phyloP scores from a whole-genome alignment of 805 yeast genomes.

The Kregervanrija pseudodelftensis region DNA sequence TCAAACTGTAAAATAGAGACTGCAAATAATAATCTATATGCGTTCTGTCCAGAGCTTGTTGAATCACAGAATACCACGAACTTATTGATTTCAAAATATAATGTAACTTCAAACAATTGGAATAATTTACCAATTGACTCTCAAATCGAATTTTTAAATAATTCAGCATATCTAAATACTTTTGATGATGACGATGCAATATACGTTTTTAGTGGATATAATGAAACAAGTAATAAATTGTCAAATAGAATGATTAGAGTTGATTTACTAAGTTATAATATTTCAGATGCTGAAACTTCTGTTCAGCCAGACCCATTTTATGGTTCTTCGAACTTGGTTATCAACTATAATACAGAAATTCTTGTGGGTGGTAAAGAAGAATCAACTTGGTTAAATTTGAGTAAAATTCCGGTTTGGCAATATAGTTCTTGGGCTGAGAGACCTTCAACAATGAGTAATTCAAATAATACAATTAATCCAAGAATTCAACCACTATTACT shows the following conservation, averaged over 20 bases:
- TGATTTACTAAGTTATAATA: slow-evolving; percentile 27
- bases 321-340: slow-evolving; percentile 39
- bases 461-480: slow-evolving; percentile 38
- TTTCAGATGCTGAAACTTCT: slow-evolving; percentile 37
- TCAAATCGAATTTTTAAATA: slow-evolving; percentile 16
- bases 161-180: slow-evolving; percentile 37
- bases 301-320: slow-evolving; percentile 51
- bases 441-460: slow-evolving; percentile 25
- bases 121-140: slow-evolving; percentile 9
- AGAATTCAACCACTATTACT: slow-evolving; percentile 46
- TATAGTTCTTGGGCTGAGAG: slow-evolving; percentile 62
- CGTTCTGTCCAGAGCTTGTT: slow-evolving; percentile 16
- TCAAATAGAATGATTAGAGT: slow-evolving; percentile 39
- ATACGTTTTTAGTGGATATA: slow-evolving; percentile 50
- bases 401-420: slow-evolving; percentile 69
- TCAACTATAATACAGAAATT: slow-evolving; percentile 39
- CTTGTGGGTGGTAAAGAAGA: slow-evolving; percentile 60
- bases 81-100: slow-evolving; percentile 8
- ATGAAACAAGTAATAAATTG: slow-evolving; percentile 17
- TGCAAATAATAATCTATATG: slow-evolving; percentile 14
- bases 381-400: slow-evolving; percentile 63
- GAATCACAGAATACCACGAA: background rate
- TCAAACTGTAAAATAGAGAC: slow-evolving; percentile 16
- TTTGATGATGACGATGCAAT: slow-evolving; percentile 31
- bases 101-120: slow-evolving; percentile 16